Evolutionary conservation across 176 grass and related monocot genomes (phyloP).

Genomic region (Dactylis glomerata): DNA sequence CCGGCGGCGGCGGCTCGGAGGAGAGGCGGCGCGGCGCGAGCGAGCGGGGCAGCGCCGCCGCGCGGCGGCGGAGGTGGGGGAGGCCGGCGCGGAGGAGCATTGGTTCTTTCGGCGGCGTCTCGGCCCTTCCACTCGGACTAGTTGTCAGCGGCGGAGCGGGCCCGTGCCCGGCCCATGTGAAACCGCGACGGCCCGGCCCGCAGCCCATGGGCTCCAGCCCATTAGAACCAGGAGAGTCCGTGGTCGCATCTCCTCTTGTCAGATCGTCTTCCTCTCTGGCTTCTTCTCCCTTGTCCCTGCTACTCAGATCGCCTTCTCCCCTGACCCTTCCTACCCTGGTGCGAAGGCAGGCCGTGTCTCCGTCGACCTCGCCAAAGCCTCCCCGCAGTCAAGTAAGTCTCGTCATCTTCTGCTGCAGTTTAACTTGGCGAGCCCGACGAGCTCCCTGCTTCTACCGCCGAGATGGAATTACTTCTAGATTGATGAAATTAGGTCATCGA

Average conservation of each 20-base stretch:
- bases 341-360: neutral
- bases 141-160: neutral
- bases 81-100: conserved; percentile 55
- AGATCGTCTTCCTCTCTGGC: neutral
- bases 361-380: neutral
- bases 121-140: neutral
- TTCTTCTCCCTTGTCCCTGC: neutral
- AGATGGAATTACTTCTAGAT: neutral
- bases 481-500: neutral
- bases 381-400: neutral
- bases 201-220: neutral
- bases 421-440: neutral
- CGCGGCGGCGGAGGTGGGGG: conserved; percentile 26
- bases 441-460: neutral
- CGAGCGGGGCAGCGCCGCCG: conserved; percentile 1
- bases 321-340: neutral
- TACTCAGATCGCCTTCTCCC: neutral
- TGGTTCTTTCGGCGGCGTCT: neutral
- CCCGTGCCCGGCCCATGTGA: neutral
- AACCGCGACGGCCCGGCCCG: neutral
- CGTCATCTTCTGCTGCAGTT: neutral
- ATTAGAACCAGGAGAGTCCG: neutral
- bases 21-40: neutral
- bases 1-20: neutral
- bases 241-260: neutral